phyloP scores from a whole-genome alignment of 805 yeast genomes.

The Ogataea zsoltii region DNA sequence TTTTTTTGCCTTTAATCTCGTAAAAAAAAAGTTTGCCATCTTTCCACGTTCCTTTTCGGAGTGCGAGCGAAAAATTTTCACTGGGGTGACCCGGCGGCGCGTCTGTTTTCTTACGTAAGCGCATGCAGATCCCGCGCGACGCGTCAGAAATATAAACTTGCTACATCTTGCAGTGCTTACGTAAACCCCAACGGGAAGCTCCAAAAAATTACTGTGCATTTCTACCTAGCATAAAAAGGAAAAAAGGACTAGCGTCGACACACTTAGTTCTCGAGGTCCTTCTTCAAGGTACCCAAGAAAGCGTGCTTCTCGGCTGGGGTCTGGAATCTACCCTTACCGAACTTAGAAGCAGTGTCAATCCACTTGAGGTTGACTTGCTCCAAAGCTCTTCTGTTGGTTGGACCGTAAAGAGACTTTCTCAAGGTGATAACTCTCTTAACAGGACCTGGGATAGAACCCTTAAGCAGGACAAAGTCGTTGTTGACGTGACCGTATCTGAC shows the following conservation, averaged over 20 bases:
- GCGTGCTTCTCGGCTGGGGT: conserved; percentile 99
- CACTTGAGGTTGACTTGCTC: conserved; percentile 97
- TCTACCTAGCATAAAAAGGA: not conserved
- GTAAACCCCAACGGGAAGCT: not conserved
- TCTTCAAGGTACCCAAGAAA: conserved; percentile 99
- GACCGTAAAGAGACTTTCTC: conserved; percentile 97
- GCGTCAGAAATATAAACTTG: too few species aligned
- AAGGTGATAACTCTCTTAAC: conserved; percentile 99
- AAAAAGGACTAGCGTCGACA: not conserved
- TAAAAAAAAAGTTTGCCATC: conserved; percentile 5
- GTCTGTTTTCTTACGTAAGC: not conserved
- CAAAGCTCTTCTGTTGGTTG: conserved; percentile 96
- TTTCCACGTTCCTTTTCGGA: conserved; percentile 8
- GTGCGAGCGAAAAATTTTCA: conserved; percentile 9
- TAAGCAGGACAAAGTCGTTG: conserved; percentile 95
- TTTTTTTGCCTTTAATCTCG: conserved; percentile 3
- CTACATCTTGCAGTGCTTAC: too few species aligned
- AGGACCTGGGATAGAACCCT: conserved; percentile 99
- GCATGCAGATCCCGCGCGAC: too few species aligned
- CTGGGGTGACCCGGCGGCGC: conserved; percentile 8
- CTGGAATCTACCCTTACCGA: conserved; percentile 99
- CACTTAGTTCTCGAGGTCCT: conserved; percentile 62
- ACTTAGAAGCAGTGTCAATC: conserved; percentile 99
- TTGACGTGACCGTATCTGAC: conserved; percentile 98
- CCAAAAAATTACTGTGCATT: not conserved